phyloP scores from a whole-genome alignment of 305 asterid species.

The Andrographis paniculata region DNA sequence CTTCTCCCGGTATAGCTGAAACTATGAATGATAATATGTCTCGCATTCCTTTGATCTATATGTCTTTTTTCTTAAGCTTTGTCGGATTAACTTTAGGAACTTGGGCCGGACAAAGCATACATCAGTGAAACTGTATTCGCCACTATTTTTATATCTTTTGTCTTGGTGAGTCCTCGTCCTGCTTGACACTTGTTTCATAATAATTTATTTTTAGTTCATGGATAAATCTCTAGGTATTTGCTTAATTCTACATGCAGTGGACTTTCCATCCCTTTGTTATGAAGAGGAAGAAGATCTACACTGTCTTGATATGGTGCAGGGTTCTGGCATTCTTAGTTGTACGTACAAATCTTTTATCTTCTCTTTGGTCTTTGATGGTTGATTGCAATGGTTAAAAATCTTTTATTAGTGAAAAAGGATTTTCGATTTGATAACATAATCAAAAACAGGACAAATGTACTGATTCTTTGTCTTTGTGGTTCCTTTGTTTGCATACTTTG shows the following conservation, averaged over 20 bases:
- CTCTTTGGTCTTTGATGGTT: no score
- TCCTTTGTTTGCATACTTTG: conserved; percentile 4
- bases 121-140: conserved; percentile 75
- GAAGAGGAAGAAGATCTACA: conserved; percentile 79
- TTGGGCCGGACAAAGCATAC: conserved; percentile 66
- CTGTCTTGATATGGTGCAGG: conserved; percentile 94
- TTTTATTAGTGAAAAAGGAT: no score
- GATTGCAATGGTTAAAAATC: no score
- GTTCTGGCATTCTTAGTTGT: conserved; percentile 76
- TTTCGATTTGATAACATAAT: no score
- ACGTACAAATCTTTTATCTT: conserved; percentile 26
- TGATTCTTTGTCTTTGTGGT: neutral
- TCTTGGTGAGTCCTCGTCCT: conserved; percentile 47
- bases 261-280: conserved; percentile 90
- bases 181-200: neutral
- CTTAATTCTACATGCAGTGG: conserved; percentile 54
- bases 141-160: conserved; percentile 52
- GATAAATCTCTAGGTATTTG: conserved; percentile 4
- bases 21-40: neutral
- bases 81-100: conserved; percentile 53
- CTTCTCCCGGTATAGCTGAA: conserved; percentile 68
- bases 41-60: conserved; percentile 1
- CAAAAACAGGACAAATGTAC: no score
- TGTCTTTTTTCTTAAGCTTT: conserved; percentile 20
- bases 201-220: neutral